phyloP scores from a whole-genome alignment of 345 rosid species.

The Litchi chinensis region DNA sequence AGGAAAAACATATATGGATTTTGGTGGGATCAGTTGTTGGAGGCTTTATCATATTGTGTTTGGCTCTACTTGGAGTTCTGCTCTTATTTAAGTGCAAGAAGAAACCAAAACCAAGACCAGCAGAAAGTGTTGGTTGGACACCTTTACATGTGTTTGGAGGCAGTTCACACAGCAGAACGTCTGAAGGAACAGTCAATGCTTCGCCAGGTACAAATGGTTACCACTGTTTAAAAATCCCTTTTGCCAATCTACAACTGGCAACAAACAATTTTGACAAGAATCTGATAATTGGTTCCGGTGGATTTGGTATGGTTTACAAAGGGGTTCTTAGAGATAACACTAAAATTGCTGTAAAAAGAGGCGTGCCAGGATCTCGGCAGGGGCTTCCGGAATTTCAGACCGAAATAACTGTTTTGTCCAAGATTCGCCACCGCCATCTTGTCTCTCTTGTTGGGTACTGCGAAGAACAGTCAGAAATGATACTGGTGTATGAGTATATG shows the following conservation, averaged over 20 bases:
- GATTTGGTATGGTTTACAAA: slow-evolving; percentile 94
- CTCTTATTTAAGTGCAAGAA: slow-evolving; percentile 46
- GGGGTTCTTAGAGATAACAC: slow-evolving; percentile 75
- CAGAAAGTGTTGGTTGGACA: slow-evolving; percentile 83
- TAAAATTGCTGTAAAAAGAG: slow-evolving; percentile 88
- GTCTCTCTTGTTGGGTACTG: slow-evolving; percentile 93
- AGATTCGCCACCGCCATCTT: slow-evolving; percentile 90
- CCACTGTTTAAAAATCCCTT: slow-evolving; percentile 66
- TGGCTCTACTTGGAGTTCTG: slow-evolving; percentile 36
- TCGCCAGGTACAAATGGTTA: slow-evolving; percentile 65
- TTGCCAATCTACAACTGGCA: slow-evolving; percentile 66
- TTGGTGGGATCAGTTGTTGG: slow-evolving; percentile 64
- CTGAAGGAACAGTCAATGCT: slow-evolving; percentile 64
- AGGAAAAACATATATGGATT: slow-evolving; percentile 52
- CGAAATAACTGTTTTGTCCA: slow-evolving; percentile 77
- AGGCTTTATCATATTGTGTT: slow-evolving; percentile 43
- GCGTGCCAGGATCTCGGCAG: slow-evolving; percentile 89
- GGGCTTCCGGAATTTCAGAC: slow-evolving; percentile 95
- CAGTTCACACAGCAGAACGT: slow-evolving; percentile 67
- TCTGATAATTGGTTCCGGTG: slow-evolving; percentile 81
- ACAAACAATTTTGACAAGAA: slow-evolving; percentile 78
- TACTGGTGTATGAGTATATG: slow-evolving; percentile 92
- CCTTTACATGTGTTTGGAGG: slow-evolving; percentile 74
- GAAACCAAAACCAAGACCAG: slow-evolving; percentile 42
- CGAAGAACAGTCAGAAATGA: slow-evolving; percentile 95